Base-by-base conservation (phyloP, 2,329 filamentous ascomycete species). In the Alternaria arborescens region DNA sequence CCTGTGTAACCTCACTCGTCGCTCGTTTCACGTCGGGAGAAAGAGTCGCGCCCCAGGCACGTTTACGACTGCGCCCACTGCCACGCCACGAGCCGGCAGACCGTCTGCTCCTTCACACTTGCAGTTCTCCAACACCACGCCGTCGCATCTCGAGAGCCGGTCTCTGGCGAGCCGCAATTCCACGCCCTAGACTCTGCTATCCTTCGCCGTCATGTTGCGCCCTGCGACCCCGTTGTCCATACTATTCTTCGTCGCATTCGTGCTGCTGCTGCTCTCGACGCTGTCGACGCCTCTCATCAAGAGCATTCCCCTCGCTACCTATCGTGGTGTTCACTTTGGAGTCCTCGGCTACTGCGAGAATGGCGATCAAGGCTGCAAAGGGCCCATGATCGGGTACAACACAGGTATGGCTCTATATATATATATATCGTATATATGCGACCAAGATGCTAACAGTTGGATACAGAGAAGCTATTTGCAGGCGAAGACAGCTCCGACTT, bases 241-340 rank as follows among this genome's bases (percentile, higher is more conserved):
- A 69, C 83, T 98, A 77, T 90, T 98, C 74, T 87, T 96, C 65
- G 85, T 87, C 73, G 93, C 94, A 67, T 97, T 99, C 79, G 90
- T 85, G 65, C 84, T 98, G 64, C 85, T 98, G 53, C 84, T 98
- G 47, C 84, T 99, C 40, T 92, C 93, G 47, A 92, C 94, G 40
- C 82, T 99, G n/a, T 97, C 94, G 1, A 94, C 93, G 0, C 95
- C 95, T 18, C 88, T 99, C 69, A 90, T 98, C 76, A 89, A 91
- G 74, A 86, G 85, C 26, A 96, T 99, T 47, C 92, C 93, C 10
- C 84, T 99, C 42, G 94, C 91, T 38, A 89, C 87, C 53, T 94
- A 89, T 75, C 82, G 89, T 42, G 89, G 90, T 71, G 87, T 92
- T 69, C 89, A 89, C 68, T 97, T 96, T 83, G 95, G 95, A 50